Evolutionary conservation across 768 basidiomycete species (phyloP).

Genomic region (Fomitopsis serialis): DNA sequence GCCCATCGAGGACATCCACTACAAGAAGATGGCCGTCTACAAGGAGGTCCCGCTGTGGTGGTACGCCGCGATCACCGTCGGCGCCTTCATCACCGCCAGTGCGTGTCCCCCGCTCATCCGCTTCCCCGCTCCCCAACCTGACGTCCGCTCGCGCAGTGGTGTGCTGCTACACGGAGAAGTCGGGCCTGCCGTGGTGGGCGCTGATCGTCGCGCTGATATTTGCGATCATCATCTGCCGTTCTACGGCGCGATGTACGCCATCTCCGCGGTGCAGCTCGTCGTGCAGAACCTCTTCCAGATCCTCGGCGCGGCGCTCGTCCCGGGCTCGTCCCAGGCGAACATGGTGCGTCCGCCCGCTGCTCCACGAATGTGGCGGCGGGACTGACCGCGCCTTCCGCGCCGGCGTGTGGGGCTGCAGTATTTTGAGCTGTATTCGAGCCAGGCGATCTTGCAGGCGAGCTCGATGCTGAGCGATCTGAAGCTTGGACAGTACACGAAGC

Average conservation of each 20-base stretch:
- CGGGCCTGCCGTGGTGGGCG: constrained; percentile 45
- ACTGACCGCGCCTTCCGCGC: not conserved
- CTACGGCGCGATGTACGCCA: constrained; percentile 26
- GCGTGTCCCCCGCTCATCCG: not conserved
- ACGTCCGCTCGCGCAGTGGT: not conserved
- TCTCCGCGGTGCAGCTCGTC: not conserved
- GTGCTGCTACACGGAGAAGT: constrained; percentile 1
- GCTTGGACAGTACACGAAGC: constrained; percentile 48
- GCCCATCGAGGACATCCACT: constrained; percentile 41
- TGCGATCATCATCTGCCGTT: constrained; percentile 45
- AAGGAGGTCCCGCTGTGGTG: constrained; percentile 27
- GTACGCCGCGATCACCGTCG: not conserved
- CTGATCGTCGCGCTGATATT: constrained; percentile 46
- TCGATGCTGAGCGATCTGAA: constrained; percentile 53
- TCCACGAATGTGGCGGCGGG: not conserved
- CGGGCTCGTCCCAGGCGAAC: constrained; percentile 46
- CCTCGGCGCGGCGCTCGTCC: constrained; percentile 42
- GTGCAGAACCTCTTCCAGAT: constrained; percentile 35
- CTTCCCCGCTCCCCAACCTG: not conserved
- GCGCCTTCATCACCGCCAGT: constrained; percentile 3
- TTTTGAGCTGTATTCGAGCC: not conserved
- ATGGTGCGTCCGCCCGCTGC: constrained; percentile 25
- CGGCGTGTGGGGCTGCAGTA: constrained; percentile 8
- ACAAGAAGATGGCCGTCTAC: constrained; percentile 41
- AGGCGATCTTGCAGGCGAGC: constrained; percentile 32